Percentiles rank a stretch among this genome's conserved stretches.
Conservation (phyloP, 306 rosid species). For the Medicago lupulina region DNA sequence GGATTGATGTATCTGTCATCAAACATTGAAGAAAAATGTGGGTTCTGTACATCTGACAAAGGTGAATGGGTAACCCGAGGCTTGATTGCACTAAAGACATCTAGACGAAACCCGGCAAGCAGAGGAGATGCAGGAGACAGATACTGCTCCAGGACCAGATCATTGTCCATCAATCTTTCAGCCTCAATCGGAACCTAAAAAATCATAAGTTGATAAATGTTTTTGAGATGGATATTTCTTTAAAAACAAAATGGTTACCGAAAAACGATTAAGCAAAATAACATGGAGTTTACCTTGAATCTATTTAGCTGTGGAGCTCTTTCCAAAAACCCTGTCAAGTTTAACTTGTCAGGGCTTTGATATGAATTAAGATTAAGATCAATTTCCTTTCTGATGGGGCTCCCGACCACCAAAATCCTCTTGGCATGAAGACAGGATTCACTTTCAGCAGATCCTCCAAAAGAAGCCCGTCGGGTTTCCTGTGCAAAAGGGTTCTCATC, state of each 20-base stretch:
- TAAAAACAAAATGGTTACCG: constrained; percentile 19
- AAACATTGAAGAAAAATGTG: constrained; percentile 58
- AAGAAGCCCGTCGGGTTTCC: constrained; percentile 75
- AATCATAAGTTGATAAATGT: constrained; percentile 29
- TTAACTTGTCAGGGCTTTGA: constrained; percentile 67
- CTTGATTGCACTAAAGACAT: constrained; percentile 84
- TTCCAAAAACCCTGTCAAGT: constrained; percentile 70
- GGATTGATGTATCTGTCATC: constrained; percentile 88
- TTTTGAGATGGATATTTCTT: constrained; percentile 26
- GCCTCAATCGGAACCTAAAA: constrained; percentile 89
- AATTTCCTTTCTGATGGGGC: constrained; percentile 62
- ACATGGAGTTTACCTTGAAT: constrained; percentile 69
- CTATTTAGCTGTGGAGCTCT: constrained; percentile 79
- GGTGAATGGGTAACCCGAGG: constrained; percentile 95
- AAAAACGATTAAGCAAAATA: constrained; percentile 34
- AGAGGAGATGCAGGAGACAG: constrained; percentile 72
- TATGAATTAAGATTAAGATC: constrained; percentile 58
- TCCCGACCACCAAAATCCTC: constrained; percentile 86
- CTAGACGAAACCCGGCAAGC: constrained; percentile 93
- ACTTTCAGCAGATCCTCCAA: constrained; percentile 76
- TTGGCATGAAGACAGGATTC: constrained; percentile 93
- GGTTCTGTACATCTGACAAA: constrained; percentile 51
- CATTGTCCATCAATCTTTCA: constrained; percentile 77
- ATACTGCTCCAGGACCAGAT: constrained; percentile 79
- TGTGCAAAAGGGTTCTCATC: constrained; percentile 91